phyloP scores from a whole-genome alignment of 805 yeast genomes.

The Lipomyces spencermartinsiae region DNA sequence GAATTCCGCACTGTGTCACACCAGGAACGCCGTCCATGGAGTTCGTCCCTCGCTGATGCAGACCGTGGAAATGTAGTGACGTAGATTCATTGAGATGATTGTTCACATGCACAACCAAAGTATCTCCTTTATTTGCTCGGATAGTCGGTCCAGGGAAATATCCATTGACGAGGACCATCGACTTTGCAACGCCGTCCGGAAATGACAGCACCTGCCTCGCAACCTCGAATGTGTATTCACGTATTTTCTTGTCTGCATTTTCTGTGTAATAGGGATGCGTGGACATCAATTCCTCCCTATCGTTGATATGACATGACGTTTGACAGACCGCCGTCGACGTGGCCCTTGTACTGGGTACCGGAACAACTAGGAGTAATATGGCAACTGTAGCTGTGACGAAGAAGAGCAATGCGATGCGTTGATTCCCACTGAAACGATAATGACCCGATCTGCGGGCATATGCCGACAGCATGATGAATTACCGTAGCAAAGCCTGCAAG shows the following conservation, averaged over 20 bases:
- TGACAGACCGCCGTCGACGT: slow-evolving; percentile 1
- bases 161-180: slow-evolving; percentile 52
- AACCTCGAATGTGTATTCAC: slow-evolving; percentile 19
- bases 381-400: background rate
- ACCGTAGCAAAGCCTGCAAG: background rate
- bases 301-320: slow-evolving; percentile 21
- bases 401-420: background rate
- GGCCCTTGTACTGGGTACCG: background rate
- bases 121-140: slow-evolving; percentile 50
- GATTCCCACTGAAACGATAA: background rate
- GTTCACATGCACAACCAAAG: slow-evolving; percentile 47
- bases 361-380: background rate
- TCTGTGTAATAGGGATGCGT: background rate
- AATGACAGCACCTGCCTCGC: slow-evolving; percentile 15
- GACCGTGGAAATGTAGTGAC: slow-evolving; percentile 61
- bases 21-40: slow-evolving; percentile 60
- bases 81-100: slow-evolving; percentile 51
- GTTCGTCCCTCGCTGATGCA: slow-evolving; percentile 55
- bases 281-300: background rate
- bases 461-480: background rate
- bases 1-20: slow-evolving; percentile 59
- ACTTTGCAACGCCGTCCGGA: slow-evolving; percentile 49
- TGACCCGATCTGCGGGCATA: background rate
- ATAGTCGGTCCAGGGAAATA: slow-evolving; percentile 59
- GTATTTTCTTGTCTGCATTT: background rate